Base-by-base conservation (phyloP, 768 basidiomycete genomes). In the Pisolithus microcarpus region DNA sequence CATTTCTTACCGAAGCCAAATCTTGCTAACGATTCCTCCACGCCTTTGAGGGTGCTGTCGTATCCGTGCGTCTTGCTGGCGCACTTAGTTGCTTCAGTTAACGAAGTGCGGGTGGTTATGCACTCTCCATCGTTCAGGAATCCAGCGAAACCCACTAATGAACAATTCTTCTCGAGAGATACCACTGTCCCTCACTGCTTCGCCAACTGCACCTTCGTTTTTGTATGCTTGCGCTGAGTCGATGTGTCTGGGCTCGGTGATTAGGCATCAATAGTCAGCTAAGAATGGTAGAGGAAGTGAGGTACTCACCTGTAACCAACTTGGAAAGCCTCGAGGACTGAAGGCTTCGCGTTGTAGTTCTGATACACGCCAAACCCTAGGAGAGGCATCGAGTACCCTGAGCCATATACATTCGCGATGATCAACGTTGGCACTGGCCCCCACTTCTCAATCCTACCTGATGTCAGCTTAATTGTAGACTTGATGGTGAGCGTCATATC, bases 301-400 rank as follows among this genome's bases (percentile, higher is more conserved):
- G 21, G 21, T 23, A 19, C 60, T 48, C 53, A 78, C 81, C 76
- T 72, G 62, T 87, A 88, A n/a, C 87, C 87, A 19, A 72, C 75
- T 53, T 73, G 71, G 58, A 89, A 68, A 2, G 87, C 86, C 46
- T 81, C 78, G 10, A 82, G 57, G 38, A 80, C 79, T 18, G 83
- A 79, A 0, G 75, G 58, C 28, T 67, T 72, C 46, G 82, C 70
- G 44, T 76, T 71, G 56, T 78, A 75, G 66, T 87, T 87, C 60
- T 79, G 75, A 59, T 81, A 88, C 18, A 87, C 84, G 38, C 80
- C 86, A 50, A 87, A 81, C 11, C 87, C 86, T 3, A 89, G 70
- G 6, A 74, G 63, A 21, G 87, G 86, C 69, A 88, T 81, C 21
- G 65, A 51, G 62, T 78, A 64, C 15, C 84, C 85, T 75, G 52